phyloP scores from a whole-genome alignment of 495 filamentous ascomycete genomes.

The Penicillium soppii region DNA sequence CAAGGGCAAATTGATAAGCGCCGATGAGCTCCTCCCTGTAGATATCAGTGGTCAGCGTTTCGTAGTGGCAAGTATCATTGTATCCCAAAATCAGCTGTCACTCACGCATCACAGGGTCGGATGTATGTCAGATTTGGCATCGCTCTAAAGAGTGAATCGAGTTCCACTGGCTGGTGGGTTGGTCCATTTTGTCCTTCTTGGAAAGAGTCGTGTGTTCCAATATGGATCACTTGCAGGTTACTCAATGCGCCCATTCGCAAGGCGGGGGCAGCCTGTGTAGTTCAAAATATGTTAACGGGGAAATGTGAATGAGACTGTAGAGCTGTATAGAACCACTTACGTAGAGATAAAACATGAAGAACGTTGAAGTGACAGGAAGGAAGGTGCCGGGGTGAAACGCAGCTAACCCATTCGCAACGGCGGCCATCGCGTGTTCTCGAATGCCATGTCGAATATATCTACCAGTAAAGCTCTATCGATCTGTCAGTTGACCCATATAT shows the following conservation, averaged over 20 bases:
- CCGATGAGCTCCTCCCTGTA: conserved; percentile 32
- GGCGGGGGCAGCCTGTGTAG: conserved; percentile 41
- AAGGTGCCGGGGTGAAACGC: conserved; percentile 35
- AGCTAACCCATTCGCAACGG: conserved; percentile 45
- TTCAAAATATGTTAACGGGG: neutral
- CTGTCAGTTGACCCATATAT: no score
- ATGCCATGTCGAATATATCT: conserved; percentile 30
- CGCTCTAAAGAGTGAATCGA: conserved; percentile 47
- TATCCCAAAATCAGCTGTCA: no score
- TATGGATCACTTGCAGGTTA: conserved; percentile 46
- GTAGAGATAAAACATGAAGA: conserved; percentile 50
- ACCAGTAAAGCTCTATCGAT: neutral
- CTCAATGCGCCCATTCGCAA: conserved; percentile 52
- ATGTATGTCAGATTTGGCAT: conserved; percentile 54
- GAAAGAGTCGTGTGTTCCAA: conserved; percentile 52
- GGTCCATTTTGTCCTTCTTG: conserved; percentile 51
- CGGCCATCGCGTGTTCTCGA: conserved; percentile 48
- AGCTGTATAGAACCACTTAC: neutral
- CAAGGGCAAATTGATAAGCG: conserved; percentile 47
- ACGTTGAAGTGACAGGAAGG: conserved; percentile 38
- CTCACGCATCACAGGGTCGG: conserved; percentile 44
- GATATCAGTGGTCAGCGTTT: no score
- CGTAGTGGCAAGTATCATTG: no score
- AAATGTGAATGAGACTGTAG: no score
- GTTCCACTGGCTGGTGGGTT: conserved; percentile 52